A percentile compares a stretch with the other conserved stretches of the same genome.
phyloP scores from a whole-genome alignment of 1,284 basidiomycete genomes.

The Microbotryomycetes sp. region DNA sequence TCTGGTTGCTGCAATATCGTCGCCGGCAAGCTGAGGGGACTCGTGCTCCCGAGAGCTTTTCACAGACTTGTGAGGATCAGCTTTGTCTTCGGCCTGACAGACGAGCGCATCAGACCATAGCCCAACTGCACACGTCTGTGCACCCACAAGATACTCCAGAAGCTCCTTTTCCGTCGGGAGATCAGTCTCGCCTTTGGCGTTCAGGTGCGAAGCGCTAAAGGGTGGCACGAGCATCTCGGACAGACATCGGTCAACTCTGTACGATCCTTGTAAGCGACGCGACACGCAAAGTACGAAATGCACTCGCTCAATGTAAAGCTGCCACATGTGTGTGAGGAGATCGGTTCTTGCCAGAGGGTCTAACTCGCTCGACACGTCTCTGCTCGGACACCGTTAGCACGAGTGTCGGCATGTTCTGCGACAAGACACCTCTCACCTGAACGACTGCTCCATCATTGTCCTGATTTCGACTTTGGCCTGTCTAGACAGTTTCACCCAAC shows the following conservation, averaged over 20 bases:
- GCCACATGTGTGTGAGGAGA: neutral
- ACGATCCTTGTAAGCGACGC: neutral
- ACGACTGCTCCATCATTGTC: neutral
- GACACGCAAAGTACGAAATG: neutral
- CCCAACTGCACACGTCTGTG: no score
- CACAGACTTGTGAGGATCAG: no score
- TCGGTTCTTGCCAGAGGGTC: neutral
- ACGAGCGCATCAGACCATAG: no score
- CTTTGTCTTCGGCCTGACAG: no score
- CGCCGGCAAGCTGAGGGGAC: no score
- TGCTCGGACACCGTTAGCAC: neutral
- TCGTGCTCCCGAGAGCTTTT: no score
- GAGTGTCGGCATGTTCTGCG: no score
- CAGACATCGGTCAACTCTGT: neutral
- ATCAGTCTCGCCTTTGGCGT: neutral
- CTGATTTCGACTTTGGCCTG: neutral
- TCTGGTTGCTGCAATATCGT: no score
- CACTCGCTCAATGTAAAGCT: neutral
- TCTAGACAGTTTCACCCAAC: neutral
- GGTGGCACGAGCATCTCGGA: neutral
- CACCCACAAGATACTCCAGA: neutral
- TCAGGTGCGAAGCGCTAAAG: neutral
- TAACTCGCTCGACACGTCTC: neutral
- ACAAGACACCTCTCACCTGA: neutral
- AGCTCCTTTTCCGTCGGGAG: neutral